Percentiles rank a stretch among this genome's conserved stretches.
Conservation (phyloP, 768 basidiomycete genomes). For the Cyclocybe aegerita region DNA sequence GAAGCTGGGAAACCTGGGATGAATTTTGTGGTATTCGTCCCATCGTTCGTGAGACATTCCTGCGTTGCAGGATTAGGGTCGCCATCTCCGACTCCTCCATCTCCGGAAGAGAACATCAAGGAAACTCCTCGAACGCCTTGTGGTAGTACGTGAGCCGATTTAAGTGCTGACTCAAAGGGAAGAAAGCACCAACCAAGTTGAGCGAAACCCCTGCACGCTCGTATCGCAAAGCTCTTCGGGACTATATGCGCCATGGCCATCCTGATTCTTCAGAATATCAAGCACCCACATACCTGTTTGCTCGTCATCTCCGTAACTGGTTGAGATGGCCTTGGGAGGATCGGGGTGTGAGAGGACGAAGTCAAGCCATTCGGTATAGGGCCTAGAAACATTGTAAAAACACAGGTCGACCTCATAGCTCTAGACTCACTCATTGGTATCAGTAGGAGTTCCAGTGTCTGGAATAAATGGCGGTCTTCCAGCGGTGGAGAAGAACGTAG, state of each 20-base stretch:
- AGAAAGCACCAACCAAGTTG: conserved; percentile 46
- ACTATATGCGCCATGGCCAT: conserved; percentile 32
- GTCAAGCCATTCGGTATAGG: conserved; percentile 54
- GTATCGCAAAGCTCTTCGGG: conserved; percentile 49
- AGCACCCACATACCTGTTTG: conserved; percentile 47
- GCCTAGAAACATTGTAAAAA: conserved; percentile 13
- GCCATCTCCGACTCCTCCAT: conserved; percentile 65
- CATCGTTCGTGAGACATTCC: conserved; percentile 57
- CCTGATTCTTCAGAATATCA: not conserved
- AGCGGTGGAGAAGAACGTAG: conserved; percentile 60
- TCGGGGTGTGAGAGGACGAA: conserved; percentile 43
- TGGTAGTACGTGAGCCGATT: not conserved
- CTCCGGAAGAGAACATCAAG: conserved; percentile 62
- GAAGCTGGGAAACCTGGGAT: conserved; percentile 60
- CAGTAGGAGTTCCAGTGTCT: conserved; percentile 34
- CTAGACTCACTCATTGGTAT: conserved; percentile 35
- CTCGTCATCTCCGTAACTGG: conserved; percentile 69
- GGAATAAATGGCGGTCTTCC: conserved; percentile 60
- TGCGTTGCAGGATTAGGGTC: conserved; percentile 48
- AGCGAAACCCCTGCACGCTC: conserved; percentile 57
- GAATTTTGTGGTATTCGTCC: conserved; percentile 51
- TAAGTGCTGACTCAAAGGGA: not conserved
- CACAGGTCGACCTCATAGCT: not conserved
- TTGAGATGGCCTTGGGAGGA: conserved; percentile 60
- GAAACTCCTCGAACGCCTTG: conserved; percentile 61